These are phyloP conservation scores for Penicillium dipodomyicola DNA, from an alignment of 495 filamentous ascomycete species.

Conservation along the genomic window DNA sequence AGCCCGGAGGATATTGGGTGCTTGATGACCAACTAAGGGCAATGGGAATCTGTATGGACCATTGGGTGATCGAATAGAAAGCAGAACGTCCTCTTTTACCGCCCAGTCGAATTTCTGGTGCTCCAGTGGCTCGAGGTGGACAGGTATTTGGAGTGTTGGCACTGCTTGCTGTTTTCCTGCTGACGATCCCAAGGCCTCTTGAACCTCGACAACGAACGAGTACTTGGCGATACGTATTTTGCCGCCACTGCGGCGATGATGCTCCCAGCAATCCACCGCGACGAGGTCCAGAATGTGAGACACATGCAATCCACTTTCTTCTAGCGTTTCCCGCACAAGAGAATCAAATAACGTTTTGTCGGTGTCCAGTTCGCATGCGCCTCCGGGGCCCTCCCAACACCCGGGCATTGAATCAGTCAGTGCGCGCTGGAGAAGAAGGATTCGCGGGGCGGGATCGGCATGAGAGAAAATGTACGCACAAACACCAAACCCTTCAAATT, in stretches of 20 bases:
- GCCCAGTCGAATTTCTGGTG: conserved; percentile 49
- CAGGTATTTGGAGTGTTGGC: conserved; percentile 28
- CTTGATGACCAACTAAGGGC: conserved; percentile 5
- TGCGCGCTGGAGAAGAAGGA: conserved; percentile 56
- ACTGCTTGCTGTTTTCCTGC: conserved; percentile 1
- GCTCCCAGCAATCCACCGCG: conserved; percentile 32
- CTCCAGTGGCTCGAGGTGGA: conserved; percentile 40
- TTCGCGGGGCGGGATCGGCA: conserved; percentile 15
- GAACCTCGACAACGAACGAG: conserved; percentile 40
- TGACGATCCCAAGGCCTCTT: conserved; percentile 18
- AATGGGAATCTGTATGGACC: conserved; percentile 18
- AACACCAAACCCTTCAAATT: conserved; percentile 37
- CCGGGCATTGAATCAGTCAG: conserved; percentile 43
- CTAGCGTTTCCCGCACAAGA: conserved; percentile 53
- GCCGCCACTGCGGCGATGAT: conserved; percentile 16
- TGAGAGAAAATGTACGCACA: conserved; percentile 46
- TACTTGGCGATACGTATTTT: conserved; percentile 31
- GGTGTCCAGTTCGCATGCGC: conserved; percentile 40
- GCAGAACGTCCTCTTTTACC: conserved; percentile 36
- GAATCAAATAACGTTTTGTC: conserved; percentile 54
- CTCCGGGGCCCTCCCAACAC: conserved; percentile 61
- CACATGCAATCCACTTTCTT: conserved; percentile 58
- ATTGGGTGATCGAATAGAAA: conserved; percentile 6
- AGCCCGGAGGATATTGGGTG: conserved; percentile 19
- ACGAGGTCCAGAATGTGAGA: conserved; percentile 45